Evolutionary conservation across 768 basidiomycete species (phyloP), one percentile per base, ranked within the genome.

Genomic region (Strobilomyces echinocephalus): DNA sequence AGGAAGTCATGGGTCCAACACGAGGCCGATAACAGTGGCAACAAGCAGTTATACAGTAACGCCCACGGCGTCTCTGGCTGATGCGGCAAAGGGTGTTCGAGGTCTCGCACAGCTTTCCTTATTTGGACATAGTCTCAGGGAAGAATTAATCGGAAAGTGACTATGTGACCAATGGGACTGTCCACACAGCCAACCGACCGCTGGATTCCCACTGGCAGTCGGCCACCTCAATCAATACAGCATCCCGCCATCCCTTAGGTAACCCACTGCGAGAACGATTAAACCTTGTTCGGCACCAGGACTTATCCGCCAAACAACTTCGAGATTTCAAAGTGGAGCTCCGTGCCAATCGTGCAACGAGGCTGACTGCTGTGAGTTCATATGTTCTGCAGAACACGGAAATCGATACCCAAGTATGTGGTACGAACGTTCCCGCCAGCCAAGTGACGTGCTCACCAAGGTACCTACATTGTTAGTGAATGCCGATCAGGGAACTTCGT

Each of bases 21-120:
- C 34, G 66, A 66, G 64, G 65, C 66, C 57, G 66, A 63, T 63
- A 62, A 30, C 30, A 30, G 9, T 30, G 24, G 24, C 24, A 24
- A 24, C 24, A 24, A 24, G 24, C 24, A 24, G 24, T 24, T 24
- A 24, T 24, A 30, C 30, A 30, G 9, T 30, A 30, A 61, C 62
- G 53, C 42, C 34, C 57, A 57, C 24, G 60, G 66, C 62, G 66
- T 61, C 66, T 68, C 52, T 68, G 55, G 49, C 62, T 48, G 24
- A 18, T 39, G 49, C n/a, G 38, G 38, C 5, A 14, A 44, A 34
- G 59, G 53, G 57, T 68, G 56, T 60, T 49, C 56, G 66, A 54
- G 66, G 36, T 53, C 48, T 35, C 18, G 28, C 53, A 40, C 48
- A 49, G 47, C 36, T 31, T 56, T 46, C 63, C 58, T 42, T 54